Evolutionary conservation across 1,284 basidiomycete genomes (phyloP), one percentile per base, ranked within the genome.

Genomic region (Bjerkandera adusta): DNA sequence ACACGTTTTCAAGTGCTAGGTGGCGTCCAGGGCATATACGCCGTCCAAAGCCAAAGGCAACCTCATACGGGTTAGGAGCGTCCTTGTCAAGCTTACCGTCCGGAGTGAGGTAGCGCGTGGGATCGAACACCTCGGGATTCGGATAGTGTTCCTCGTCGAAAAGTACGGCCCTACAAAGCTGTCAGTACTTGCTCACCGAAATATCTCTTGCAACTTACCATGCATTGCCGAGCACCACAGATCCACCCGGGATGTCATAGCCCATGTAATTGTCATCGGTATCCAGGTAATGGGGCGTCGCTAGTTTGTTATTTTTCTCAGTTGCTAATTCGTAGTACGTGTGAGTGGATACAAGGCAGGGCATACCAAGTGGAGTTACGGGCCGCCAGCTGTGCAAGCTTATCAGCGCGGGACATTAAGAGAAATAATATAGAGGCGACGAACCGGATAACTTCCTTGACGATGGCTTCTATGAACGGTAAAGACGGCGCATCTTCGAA

Each of bases 381-480:
- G 43, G 43, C 12, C 36, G 30, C 43, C 43, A 45, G 34, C 43
- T n/a, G n/a, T n/a, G n/a, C n/a, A n/a, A n/a, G n/a, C n/a, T n/a
- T n/a, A n/a, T n/a, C n/a, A n/a, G n/a, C n/a, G n/a, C n/a, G n/a
- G n/a, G n/a, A n/a, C n/a, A n/a, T n/a, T n/a, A n/a, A n/a, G n/a
- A n/a, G n/a, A 18, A 13, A 24, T 5, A 41, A 8, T 26, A n/a
- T n/a, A n/a, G n/a, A n/a, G n/a, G 24, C 29, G 13, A 10, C 26
- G 10, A 22, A 53, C 34, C 51, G 35, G 12, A 67, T 32, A 7
- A 56, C 50, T 52, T 71, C 69, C 39, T 62, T 59, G 4, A 69
- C 51, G 22, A 65, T 53, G 0, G 64, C 66, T 11, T 60, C 49
- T 27, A 69, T 56, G 50, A 66, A 69, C 2, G 67, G 64, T 7